Conservation (phyloP, 192 early-diverging fungal species). For the Linnemannia hyalina region DNA sequence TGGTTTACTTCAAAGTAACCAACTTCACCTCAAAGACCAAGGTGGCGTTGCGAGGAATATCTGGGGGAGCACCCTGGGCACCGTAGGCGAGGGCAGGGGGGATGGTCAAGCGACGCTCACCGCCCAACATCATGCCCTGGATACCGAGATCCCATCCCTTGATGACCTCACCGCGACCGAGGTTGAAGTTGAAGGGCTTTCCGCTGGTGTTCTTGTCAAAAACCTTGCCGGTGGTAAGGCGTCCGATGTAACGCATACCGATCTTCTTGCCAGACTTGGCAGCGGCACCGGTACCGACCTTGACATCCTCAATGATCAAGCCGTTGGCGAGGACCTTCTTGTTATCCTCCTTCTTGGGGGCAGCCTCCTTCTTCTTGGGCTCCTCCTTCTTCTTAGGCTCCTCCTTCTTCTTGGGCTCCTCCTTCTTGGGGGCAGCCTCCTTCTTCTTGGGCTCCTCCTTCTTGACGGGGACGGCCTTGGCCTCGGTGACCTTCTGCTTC, state of each 20-base stretch:
- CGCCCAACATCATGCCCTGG: slow-evolving; percentile 92
- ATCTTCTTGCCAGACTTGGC: slow-evolving; percentile 66
- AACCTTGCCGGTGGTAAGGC: slow-evolving; percentile 91
- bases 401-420: slow-evolving; percentile 62
- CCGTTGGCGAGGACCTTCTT: slow-evolving; percentile 77
- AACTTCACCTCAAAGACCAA: slow-evolving; percentile 94
- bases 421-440: slow-evolving; percentile 50
- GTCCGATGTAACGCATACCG: slow-evolving; percentile 95
- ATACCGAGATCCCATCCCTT: slow-evolving; percentile 96
- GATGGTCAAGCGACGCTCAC: slow-evolving; percentile 91
- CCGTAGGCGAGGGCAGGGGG: slow-evolving; percentile 83
- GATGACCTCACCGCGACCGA: slow-evolving; percentile 94
- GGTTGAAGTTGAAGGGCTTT: slow-evolving; percentile 89
- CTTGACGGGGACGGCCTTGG: slow-evolving; percentile 58
- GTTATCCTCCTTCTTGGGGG: slow-evolving; percentile 69
- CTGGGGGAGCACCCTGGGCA: slow-evolving; percentile 91
- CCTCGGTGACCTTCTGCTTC: slow-evolving; percentile 59
- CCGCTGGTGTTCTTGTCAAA: slow-evolving; percentile 97
- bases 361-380: slow-evolving; percentile 61
- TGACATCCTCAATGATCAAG: slow-evolving; percentile 85
- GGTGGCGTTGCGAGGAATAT: slow-evolving; percentile 91
- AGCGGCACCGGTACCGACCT: slow-evolving; percentile 58
- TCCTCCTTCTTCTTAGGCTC: slow-evolving; percentile 52
- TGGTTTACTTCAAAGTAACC: slow-evolving; percentile 71
- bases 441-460: slow-evolving; percentile 56